These are phyloP conservation scores for Solanum sejunctum DNA, from an alignment of 257 asterid species.

Conservation along the genomic window DNA sequence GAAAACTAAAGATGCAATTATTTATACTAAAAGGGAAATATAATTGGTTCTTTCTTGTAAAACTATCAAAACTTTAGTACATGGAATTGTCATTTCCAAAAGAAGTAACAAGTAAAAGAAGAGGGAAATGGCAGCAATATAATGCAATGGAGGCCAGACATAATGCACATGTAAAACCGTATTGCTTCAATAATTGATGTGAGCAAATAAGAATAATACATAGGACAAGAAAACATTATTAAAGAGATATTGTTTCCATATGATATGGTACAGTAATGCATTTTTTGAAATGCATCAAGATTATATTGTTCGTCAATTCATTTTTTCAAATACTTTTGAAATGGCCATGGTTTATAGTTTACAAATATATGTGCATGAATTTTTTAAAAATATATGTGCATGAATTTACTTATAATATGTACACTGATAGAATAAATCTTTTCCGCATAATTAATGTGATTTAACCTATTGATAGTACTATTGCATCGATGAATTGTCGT, in stretches of 20 bases:
- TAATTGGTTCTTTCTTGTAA: not conserved
- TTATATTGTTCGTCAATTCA: not conserved
- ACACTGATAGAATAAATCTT: too few relatives aligned
- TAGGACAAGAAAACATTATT: slow-evolving; percentile 18
- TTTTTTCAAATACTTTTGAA: not conserved
- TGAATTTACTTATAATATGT: too few relatives aligned
- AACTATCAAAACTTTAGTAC: not conserved
- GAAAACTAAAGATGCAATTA: not conserved
- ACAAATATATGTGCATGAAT: not conserved
- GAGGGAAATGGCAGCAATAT: not conserved
- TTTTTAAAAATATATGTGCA: too few relatives aligned
- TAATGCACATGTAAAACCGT: not conserved
- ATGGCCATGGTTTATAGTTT: not conserved
- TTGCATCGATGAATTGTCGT: not conserved
- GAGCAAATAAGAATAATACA: not conserved
- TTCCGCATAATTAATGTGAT: not conserved
- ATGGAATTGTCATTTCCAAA: not conserved
- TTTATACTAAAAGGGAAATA: not conserved
- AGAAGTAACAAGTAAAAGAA: not conserved
- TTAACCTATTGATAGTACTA: not conserved
- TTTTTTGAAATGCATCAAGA: not conserved
- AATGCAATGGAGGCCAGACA: not conserved
- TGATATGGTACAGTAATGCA: not conserved
- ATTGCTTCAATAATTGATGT: slow-evolving; percentile 27
- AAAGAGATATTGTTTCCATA: not conserved